Conservation (phyloP, 306 rosid genomes). For the Sophora flavescens region DNA sequence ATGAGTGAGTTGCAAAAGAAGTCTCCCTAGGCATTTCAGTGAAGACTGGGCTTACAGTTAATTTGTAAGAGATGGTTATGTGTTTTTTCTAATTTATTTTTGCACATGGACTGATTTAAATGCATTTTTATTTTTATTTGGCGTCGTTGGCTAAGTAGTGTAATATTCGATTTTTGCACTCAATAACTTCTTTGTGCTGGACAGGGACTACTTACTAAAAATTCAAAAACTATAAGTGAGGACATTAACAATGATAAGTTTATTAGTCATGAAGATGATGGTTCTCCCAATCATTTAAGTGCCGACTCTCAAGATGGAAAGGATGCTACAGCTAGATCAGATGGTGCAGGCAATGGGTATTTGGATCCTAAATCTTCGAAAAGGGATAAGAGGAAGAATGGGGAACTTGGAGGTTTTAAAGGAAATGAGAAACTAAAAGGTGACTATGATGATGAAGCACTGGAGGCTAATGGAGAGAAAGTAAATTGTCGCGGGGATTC, state of each 20-base stretch:
- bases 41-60: too few relatives aligned
- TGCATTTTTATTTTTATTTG: slow-evolving; percentile 19
- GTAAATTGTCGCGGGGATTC: slow-evolving; percentile 45
- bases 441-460: slow-evolving; percentile 47
- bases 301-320: slow-evolving; percentile 45
- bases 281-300: slow-evolving; percentile 49
- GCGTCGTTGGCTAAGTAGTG: slow-evolving; percentile 21
- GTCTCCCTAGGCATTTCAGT: too few relatives aligned
- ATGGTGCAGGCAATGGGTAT: slow-evolving; percentile 57
- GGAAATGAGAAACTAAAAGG: slow-evolving; percentile 51
- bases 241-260: slow-evolving; percentile 36
- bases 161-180: slow-evolving; percentile 37
- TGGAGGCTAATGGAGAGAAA: slow-evolving; percentile 50
- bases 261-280: slow-evolving; percentile 43
- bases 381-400: slow-evolving; percentile 50
- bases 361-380: slow-evolving; percentile 50
- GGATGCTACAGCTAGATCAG: slow-evolving; percentile 41
- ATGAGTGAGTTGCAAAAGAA: too few relatives aligned
- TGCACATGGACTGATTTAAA: too few relatives aligned
- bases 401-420: slow-evolving; percentile 51
- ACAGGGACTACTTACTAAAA: slow-evolving; percentile 46
- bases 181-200: slow-evolving; percentile 43
- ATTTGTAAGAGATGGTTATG: too few relatives aligned
- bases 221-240: slow-evolving; percentile 39
- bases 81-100: too few relatives aligned